A percentile compares a stretch with the other conserved stretches of the same genome.
These are phyloP conservation scores for Neopestalotiopsis sp. DNA, from an alignment of 2,329 filamentous ascomycete genomes.

Conservation along the genomic window DNA sequence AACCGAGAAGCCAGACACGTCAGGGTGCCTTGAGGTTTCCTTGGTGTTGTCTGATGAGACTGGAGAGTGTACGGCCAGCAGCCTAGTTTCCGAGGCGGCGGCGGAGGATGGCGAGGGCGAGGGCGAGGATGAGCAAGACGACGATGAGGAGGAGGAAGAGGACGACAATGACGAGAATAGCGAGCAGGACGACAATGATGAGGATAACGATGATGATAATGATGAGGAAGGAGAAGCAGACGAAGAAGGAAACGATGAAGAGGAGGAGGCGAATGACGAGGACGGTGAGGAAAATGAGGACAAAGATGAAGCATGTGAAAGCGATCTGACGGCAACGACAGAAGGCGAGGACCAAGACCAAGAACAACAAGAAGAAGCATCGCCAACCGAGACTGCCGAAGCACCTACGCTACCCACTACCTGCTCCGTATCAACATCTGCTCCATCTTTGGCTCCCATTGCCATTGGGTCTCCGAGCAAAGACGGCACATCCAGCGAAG, in stretches of 20 bases:
- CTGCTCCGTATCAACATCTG: constrained; percentile 22
- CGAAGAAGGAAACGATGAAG: neutral
- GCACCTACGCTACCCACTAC: neutral
- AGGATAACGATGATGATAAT: neutral
- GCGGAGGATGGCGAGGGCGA: neutral
- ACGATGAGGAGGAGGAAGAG: neutral
- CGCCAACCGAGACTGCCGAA: too few relatives aligned
- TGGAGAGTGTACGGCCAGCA: constrained; percentile 22
- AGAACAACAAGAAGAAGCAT: too few relatives aligned
- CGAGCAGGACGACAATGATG: neutral
- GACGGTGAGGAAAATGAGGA: neutral
- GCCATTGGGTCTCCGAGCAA: constrained; percentile 27
- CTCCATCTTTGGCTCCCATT: constrained; percentile 34
- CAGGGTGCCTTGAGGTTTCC: constrained; percentile 29
- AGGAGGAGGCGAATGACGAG: neutral
- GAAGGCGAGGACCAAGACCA: neutral
- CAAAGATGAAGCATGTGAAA: neutral
- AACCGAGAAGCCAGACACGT: constrained; percentile 25
- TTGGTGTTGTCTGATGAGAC: constrained; percentile 29
- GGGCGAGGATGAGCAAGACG: neutral
- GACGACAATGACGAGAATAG: neutral
- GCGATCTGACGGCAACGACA: neutral
- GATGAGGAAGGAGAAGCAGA: neutral
- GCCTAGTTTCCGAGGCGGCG: neutral
- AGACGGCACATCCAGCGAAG: constrained; percentile 20